Evolutionary conservation across 768 basidiomycete genomes (phyloP), one percentile per base, ranked within the genome.

Genomic region (Tricholoma furcatifolium): DNA sequence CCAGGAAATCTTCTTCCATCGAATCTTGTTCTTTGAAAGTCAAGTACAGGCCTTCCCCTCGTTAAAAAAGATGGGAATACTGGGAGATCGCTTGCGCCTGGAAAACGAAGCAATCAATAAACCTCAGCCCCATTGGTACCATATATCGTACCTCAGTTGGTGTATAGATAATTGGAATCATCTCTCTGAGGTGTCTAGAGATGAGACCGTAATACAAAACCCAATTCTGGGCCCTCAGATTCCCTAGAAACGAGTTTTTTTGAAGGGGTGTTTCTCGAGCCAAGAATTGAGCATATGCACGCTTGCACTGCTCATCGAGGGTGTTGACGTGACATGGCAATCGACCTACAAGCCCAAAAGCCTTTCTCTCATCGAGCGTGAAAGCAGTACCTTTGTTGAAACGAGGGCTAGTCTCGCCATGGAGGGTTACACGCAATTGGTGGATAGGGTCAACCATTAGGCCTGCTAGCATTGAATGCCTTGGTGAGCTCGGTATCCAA

Each of bases 311-410:
- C 56, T 91, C 79, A 7, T 91, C 86, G 7, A 94, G 78, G 2
- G 80, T 79, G 64, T 85, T 83, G 27, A 82, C 72, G 24, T 74
- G 73, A 53, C 59, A 73, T 6, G 82, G 81, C 1, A 83, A 65
- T 0, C 77, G 74, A 15, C 80, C 80, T 7, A 65, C 69, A 17
- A 87, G 71, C 17, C 86, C 87, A 51, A 96, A 88, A 1, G 74
- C 76, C 43, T 80, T 76, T 36, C 93, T 78, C 68, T 96, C 93
- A 9, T 75, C 64, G 7, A 62, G 43, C 0, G 84, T 81, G 69
- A 93, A 94, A 1, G 80, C 89, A 7, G 85, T 90, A 12, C 93
- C 93, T 68, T 90, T 90, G 75, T 88, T 88, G 68, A 81, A 86
- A 11, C 82, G 76, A 0, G 90, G 85, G 41, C 74, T 80, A 17